These are phyloP conservation scores for Leccinellum rugosiceps DNA, from an alignment of 768 basidiomycete genomes.

Conservation along the genomic window DNA sequence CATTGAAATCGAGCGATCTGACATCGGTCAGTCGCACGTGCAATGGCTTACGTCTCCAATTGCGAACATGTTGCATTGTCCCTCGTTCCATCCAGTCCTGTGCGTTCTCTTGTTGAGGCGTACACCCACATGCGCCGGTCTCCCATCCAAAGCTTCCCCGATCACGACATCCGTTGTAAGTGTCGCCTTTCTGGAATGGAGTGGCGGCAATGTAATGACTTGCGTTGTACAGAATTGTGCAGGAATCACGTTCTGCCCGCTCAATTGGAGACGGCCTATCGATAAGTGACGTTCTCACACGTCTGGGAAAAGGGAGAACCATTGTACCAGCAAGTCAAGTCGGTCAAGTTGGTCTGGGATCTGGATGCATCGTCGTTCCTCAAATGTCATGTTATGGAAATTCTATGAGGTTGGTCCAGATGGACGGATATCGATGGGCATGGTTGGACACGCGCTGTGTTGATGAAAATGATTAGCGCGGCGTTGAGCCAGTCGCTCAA, in stretches of 20 bases:
- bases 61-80: neutral
- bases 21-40: neutral
- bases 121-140: neutral
- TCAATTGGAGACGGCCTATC: neutral
- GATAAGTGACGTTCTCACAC: no score
- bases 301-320: no score
- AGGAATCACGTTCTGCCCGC: neutral
- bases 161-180: neutral
- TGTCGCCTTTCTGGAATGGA: neutral
- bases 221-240: neutral
- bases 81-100: neutral
- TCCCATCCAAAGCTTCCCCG: neutral
- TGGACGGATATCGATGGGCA: no score
- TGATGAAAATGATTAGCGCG: neutral
- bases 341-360: no score
- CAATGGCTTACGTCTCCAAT: neutral
- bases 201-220: neutral
- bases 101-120: neutral
- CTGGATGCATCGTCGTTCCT: neutral
- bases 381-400: neutral
- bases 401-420: no score
- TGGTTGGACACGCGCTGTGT: no score
- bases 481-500: no score
- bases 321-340: no score
- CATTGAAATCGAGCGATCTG: neutral